These are phyloP conservation scores for Ramaria rubella DNA, from an alignment of 768 basidiomycete genomes.

Conservation along the genomic window DNA sequence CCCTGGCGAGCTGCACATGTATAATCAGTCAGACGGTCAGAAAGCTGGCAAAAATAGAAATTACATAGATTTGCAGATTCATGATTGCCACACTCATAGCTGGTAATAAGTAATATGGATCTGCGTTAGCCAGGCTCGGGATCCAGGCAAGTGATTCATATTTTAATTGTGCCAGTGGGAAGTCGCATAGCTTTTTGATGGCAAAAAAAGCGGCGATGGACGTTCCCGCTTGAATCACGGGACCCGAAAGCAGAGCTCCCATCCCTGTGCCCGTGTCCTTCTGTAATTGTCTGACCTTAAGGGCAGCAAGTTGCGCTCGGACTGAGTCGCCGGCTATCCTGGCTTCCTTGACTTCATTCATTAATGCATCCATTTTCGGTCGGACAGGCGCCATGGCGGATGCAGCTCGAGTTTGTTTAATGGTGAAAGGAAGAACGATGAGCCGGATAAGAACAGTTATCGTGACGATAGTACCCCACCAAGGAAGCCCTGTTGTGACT, in stretches of 20 bases:
- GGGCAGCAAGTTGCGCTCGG: conserved; percentile 35
- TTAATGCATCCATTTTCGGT: conserved; percentile 48
- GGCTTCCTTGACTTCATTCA: conserved; percentile 42
- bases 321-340: conserved; percentile 32
- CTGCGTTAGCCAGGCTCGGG: conserved; percentile 70
- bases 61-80: conserved; percentile 63
- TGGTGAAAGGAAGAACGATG: conserved; percentile 52
- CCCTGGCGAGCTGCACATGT: neutral
- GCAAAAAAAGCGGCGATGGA: conserved; percentile 82
- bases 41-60: conserved; percentile 29
- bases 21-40: conserved; percentile 41
- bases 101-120: conserved; percentile 74
- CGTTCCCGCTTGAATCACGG: conserved; percentile 66
- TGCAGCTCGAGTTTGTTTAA: conserved; percentile 50
- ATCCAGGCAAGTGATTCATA: conserved; percentile 69
- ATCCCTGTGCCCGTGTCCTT: conserved; percentile 60
- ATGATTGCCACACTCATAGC: conserved; percentile 48
- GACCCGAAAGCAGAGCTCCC: conserved; percentile 43
- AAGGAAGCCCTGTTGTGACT: conserved; percentile 63
- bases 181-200: conserved; percentile 59
- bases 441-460: conserved; percentile 58
- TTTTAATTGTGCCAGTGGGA: conserved; percentile 69
- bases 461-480: conserved; percentile 77
- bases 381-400: conserved; percentile 57
- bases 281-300: conserved; percentile 49